Base-by-base conservation (phyloP, 495 filamentous ascomycete genomes). In the Penicillium dipodomyicola region DNA sequence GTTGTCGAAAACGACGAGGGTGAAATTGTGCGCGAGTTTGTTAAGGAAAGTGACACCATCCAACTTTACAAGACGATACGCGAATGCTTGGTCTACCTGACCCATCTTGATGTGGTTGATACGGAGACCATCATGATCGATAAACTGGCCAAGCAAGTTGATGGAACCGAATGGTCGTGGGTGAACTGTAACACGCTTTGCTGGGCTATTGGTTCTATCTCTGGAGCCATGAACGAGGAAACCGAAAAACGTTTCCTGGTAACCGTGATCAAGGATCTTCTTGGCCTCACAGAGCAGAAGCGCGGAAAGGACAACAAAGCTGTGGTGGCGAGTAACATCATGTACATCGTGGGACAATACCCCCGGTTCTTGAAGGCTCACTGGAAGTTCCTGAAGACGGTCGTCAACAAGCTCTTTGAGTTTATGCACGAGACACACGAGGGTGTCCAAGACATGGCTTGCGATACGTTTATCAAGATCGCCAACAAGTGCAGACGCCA, bases 381-480 rank as follows among this genome's bases (percentile, higher is more conserved):
- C 70, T 98, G 94, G 94, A 98, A 98, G 71, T 99, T 99, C 76
- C 76, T 99, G 62, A 99, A 99, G 82, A 99, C 94, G 7, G 94
- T 99, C 20, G 94, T 99, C 61, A 99, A 97, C 76, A 99, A 99
- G 76, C 84, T 99, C 12, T 99, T 99, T 64, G 94, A 99, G 73
- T 99, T 99, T 67, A 99, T 99, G 94, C 94, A 99, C 72, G 94
- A 99, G 69, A 97, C 94, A 5, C 94, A 99, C 68, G 94, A 99
- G 82, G 94, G 92, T 77, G 94, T 99, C 46, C 94, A 99, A 76
- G 94, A 99, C 68, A 99, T 99, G 94, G 94, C 94, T 61, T 99
- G 94, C 63, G 94, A 99, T 76, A 99, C 94, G 0, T 99, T 99
- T 70, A 99, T 99, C 77, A 99, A 99, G 78, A 99, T 99, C 59